Evolutionary conservation across 1,139 yeast species (phyloP), one percentile per base, ranked within the genome.

Genomic region (Yamadazyma triangularis): DNA sequence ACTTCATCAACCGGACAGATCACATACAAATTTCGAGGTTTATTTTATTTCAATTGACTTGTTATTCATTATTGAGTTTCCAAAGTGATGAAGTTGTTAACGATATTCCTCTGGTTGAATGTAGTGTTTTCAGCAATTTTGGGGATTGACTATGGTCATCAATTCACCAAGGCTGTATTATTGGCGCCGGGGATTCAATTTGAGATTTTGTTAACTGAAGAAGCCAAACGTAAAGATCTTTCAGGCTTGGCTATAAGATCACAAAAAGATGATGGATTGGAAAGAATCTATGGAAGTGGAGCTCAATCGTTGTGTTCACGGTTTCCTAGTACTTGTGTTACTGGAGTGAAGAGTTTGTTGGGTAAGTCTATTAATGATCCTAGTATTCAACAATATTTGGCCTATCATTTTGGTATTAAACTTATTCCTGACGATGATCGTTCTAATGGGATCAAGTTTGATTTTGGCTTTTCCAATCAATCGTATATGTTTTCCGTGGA

Each of bases 121-220:
- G 34, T 33, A 2, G 48, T 52, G 1, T 41, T 53, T 3, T 73
- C 74, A 7, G 94, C 95, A 3, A 73, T 91, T 12, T 61, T 91
- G 30, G 97, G 96, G 16, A 67, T 91, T 27, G 99, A 91, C 55
- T 81, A 74, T 51, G 98, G 99, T 32, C 83, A 85, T 37, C 94
- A 88, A 50, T 84, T 70, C 64, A 77, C 91, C 23, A 91, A 93
- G 54, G 87, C 95, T 2, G 86, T 83, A 30, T 65, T 91, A 32
- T 82, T 93, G 28, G 96, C 96, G 0, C 97, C 97, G 0, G 87
- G 89, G 8, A 77, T 88, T 19, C 83, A 89, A 13, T 80, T 88
- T 52, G 98, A 91, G 49, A 73, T 91, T 29, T 82, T 91, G 9
- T 63, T 91, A 38, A 86, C 96, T 4, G 82, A 86, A 25, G 97